Evolutionary conservation across 352 stramenopile genomes (phyloP), one percentile per base, ranked within the genome.

Genomic region (Pythium sp.): DNA sequence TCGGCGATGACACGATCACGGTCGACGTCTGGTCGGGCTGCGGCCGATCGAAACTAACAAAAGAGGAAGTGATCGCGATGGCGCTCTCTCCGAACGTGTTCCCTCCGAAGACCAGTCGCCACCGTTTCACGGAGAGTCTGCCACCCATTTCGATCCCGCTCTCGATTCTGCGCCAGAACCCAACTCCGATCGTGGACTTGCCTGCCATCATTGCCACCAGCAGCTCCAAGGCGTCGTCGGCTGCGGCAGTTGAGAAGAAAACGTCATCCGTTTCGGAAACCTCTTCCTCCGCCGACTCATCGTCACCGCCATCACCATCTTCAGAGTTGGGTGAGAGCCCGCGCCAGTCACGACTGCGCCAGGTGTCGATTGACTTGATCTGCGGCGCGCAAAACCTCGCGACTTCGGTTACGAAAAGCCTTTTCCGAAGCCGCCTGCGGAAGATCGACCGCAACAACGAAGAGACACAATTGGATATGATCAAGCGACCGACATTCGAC

Each of bases 11-110:
- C 24, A 81, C 79, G 12, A 93, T 95, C 71, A 82, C 77, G 8
- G 88, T 94, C 28, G 84, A 94, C 55, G 84, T 94, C 3, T 95
- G 88, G 88, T 75, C 85, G 0, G 82, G 83, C 24, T 93, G 86
- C 70, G 86, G 87, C 22, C 85, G 85, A 12, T 76, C 72, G 26
- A 68, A 72, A 28, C 63, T 95, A 9, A 91, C 81, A 0, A 95
- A 95, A 70, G 74, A 89, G 64, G 82, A 95, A 30, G 86, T 95
- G 11, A 91, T 95, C 64, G 80, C 82, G 11, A 95, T 94, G 88
- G 75, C 88, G 34, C 75, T 93, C 32, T 94, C 86, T 24, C 76
- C 86, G 5, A 82, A 91, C 55, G 86, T 95, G 57, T 93, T 94
- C 65, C 88, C 88, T 26, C 84, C 86, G 20, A 94, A 95, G 76